Evolutionary conservation across 768 basidiomycete genomes (phyloP), one percentile per base, ranked within the genome.

Genomic region (Amanita jacksonii): DNA sequence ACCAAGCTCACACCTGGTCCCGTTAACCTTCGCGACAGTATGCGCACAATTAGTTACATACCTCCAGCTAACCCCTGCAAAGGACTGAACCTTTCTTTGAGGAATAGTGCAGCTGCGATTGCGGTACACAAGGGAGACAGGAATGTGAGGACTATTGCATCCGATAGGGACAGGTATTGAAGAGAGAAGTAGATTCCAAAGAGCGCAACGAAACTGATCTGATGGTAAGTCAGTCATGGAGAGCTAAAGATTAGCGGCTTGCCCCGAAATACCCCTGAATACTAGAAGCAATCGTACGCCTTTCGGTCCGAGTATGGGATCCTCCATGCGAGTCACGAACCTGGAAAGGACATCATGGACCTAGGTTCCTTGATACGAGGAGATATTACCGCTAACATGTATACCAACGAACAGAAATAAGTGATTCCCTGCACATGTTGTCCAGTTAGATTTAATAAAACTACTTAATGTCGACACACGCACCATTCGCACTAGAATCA

Each of bases 121-220:
- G 76, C 77, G 0, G 79, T 82, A 31, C 68, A 68, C 41, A 81
- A 70, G 0, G 90, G 90, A 0, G 72, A 58, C 3, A 92, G 65
- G 63, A 90, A 92, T 0, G 79, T 78, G 37, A 94, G 63, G 4
- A 85, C 82, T 0, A 78, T 81, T 0, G 85, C 76, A 56, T 92
- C 89, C 1, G 83, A 81, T 0, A 92, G 66, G 0, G 84, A 82
- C 3, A 91, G 70, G 58, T 81, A 85, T 58, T 78, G 70, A 8
- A 89, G 62, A 1, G 84, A 77, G 53, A 76, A 82, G 57, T 83
- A 85, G n/a, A 75, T 63, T 12, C 79, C 77, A 45, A 76, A 77
- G 5, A 88, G 60, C 3, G 80, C 81, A 41, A 86, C 72, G 57
- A 88, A 93, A 2, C 82, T 86, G 36, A 30, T 32, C 31, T 5